phyloP scores from a whole-genome alignment of 1,284 basidiomycete species.

The Leccinum cinnamomeum region DNA sequence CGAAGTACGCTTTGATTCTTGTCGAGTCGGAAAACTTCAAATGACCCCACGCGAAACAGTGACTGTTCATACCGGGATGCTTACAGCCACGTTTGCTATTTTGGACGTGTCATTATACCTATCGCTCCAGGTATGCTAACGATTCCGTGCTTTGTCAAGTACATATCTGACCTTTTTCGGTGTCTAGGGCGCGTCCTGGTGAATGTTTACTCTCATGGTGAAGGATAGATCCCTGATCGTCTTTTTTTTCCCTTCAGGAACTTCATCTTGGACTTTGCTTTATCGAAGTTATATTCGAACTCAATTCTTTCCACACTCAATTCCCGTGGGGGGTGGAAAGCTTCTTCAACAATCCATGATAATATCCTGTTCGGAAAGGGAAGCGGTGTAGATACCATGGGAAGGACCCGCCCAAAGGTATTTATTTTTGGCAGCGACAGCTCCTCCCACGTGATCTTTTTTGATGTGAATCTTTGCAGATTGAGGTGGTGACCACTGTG shows the following conservation, averaged over 20 bases:
- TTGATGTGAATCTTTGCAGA: conserved; percentile 1
- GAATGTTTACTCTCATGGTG: not conserved
- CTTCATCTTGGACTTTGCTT: conserved; percentile 40
- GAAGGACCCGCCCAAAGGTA: conserved; percentile 9
- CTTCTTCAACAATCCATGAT: not conserved
- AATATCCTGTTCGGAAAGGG: conserved; percentile 16
- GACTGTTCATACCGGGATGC: conserved; percentile 22
- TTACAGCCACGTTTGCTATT: conserved; percentile 19
- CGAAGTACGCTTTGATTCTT: conserved; percentile 13
- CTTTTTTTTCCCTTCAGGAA: not conserved
- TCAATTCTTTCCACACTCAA: conserved; percentile 56
- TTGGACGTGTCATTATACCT: conserved; percentile 18
- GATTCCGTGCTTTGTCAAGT: not conserved
- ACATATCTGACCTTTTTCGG: not conserved
- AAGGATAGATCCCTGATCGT: not conserved
- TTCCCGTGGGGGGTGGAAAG: conserved; percentile 37
- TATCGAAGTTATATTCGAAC: conserved; percentile 58
- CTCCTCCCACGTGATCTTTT: not conserved
- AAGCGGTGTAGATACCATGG: not conserved
- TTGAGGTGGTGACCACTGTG: conserved; percentile 6
- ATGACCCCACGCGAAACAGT: conserved; percentile 6
- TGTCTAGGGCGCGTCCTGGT: conserved; percentile 9
- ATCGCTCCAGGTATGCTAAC: conserved; percentile 8
- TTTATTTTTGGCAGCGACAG: not conserved
- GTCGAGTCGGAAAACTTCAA: no score